A percentile compares a stretch with the other conserved stretches of the same genome.
phyloP scores from a whole-genome alignment of 1,139 yeast genomes.

The Kodamaea sp. region DNA sequence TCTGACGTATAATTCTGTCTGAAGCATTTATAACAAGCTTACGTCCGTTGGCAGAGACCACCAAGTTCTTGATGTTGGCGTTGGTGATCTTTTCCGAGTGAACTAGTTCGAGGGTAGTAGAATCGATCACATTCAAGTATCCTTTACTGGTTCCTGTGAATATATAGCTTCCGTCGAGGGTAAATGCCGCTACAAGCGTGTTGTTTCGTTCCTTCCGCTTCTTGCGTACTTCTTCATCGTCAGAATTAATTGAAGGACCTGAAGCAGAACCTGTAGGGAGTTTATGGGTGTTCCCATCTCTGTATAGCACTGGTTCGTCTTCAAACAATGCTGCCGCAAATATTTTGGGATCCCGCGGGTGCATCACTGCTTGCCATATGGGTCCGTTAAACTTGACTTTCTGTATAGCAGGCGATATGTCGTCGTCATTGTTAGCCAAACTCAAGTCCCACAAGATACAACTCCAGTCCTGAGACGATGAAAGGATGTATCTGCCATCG shows the following conservation, averaged over 20 bases:
- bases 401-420: slow-evolving; percentile 40
- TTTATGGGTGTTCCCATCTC: slow-evolving; percentile 13
- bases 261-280: slow-evolving; percentile 6
- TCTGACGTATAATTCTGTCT: slow-evolving; percentile 79
- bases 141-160: slow-evolving; percentile 84
- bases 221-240: slow-evolving; percentile 21
- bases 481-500: slow-evolving; percentile 69
- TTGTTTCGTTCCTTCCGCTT: slow-evolving; percentile 25
- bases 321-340: slow-evolving; percentile 52
- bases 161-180: slow-evolving; percentile 52
- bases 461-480: slow-evolving; percentile 85
- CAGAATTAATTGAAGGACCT: slow-evolving; percentile 20
- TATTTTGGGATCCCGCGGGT: slow-evolving; percentile 47
- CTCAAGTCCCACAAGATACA: slow-evolving; percentile 79
- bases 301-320: slow-evolving; percentile 49
- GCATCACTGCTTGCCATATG: slow-evolving; percentile 66
- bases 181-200: slow-evolving; percentile 37
- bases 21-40: slow-evolving; percentile 77
- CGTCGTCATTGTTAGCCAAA: slow-evolving; percentile 28
- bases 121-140: slow-evolving; percentile 56
- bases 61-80: slow-evolving; percentile 71
- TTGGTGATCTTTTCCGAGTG: slow-evolving; percentile 58
- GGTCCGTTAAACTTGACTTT: slow-evolving; percentile 64
- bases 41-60: slow-evolving; percentile 65
- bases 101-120: slow-evolving; percentile 33